Percentiles rank a stretch among this genome's conserved stretches.
Evolutionary conservation across 1,284 basidiomycete species (phyloP).

Genomic region (Hortiboletus rubellus): DNA sequence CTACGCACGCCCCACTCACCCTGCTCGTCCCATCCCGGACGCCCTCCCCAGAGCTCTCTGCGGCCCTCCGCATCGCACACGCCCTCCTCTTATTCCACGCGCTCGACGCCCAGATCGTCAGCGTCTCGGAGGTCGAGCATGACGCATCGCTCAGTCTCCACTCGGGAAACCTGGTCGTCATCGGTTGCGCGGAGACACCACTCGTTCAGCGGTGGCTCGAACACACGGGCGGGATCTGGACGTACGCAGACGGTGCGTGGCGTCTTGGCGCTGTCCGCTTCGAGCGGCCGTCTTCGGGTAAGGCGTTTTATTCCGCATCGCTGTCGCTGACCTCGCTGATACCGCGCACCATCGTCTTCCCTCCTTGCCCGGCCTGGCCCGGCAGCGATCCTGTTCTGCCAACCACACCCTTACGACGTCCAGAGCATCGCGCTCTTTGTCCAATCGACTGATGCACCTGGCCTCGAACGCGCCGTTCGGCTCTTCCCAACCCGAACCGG

Average conservation of each 20-base stretch:
- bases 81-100: conserved; percentile 68
- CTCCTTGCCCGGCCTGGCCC: background rate
- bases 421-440: conserved; percentile 55
- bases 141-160: conserved; percentile 8
- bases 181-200: conserved; percentile 43
- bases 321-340: background rate
- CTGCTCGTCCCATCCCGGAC: conserved; percentile 55
- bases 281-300: conserved; percentile 32
- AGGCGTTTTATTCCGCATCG: background rate
- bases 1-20: conserved; percentile 49
- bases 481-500: conserved; percentile 84
- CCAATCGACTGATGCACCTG: conserved; percentile 52
- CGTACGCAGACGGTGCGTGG: conserved; percentile 20
- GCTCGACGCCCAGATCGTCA: conserved; percentile 63
- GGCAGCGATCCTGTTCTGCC: conserved; percentile 64
- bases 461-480: conserved; percentile 63
- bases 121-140: conserved; percentile 38
- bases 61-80: conserved; percentile 65
- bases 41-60: conserved; percentile 38
- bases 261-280: conserved; percentile 18
- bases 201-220: conserved; percentile 33
- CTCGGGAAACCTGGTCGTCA: conserved; percentile 58
- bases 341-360: background rate
- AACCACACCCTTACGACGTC: conserved; percentile 57
- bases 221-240: conserved; percentile 21